Conservation (phyloP, 345 rosid species). For the Heritiera fomes region DNA sequence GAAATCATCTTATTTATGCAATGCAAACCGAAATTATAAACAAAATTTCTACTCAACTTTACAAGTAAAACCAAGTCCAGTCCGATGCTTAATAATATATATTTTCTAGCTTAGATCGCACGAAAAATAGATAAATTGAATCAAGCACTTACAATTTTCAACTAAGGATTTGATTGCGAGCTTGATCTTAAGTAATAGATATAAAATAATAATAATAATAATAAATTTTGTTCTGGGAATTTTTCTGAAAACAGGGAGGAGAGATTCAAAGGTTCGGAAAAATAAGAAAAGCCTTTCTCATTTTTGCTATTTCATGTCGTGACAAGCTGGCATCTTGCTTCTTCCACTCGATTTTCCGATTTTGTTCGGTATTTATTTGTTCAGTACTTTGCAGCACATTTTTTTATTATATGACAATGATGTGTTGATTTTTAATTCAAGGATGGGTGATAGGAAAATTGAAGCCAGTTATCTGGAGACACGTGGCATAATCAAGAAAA, state of each 20-base stretch:
- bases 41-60: neutral
- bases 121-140: neutral
- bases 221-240: neutral
- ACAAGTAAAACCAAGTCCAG: slow-evolving; percentile 2
- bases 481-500: neutral
- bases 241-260: neutral
- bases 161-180: neutral
- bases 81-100: neutral
- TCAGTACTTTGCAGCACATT: too few relatives aligned
- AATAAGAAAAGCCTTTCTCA: neutral
- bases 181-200: neutral
- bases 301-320: slow-evolving; percentile 2
- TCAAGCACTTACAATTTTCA: slow-evolving; percentile 26
- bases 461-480: neutral
- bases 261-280: neutral
- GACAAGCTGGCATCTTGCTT: slow-evolving; percentile 28
- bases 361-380: neutral
- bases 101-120: slow-evolving; percentile 16
- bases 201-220: neutral
- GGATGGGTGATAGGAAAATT: neutral
- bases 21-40: slow-evolving; percentile 6
- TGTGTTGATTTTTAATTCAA: too few relatives aligned
- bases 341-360: slow-evolving; percentile 9
- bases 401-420: too few relatives aligned
- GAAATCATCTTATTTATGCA: slow-evolving; percentile 12